phyloP scores from a whole-genome alignment of 371 early-diverging fungal genomes.

The Mucor velutinosus region DNA sequence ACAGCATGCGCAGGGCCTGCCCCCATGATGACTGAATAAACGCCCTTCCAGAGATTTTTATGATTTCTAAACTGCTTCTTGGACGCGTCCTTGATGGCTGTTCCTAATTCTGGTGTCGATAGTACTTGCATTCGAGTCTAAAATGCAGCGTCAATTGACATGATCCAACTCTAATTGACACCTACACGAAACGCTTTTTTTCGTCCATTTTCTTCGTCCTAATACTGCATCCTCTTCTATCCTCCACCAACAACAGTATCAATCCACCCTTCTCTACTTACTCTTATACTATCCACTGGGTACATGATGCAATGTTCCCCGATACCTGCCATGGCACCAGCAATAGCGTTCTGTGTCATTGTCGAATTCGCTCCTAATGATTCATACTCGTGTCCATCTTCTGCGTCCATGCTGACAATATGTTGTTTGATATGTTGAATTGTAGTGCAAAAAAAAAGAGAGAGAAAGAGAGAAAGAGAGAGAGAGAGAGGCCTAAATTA shows the following conservation, averaged over 20 bases:
- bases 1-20: constrained; percentile 97
- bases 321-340: constrained; percentile 96
- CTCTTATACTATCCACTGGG: constrained; percentile 94
- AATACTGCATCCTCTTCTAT: not conserved
- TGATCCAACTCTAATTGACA: not conserved
- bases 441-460: not conserved
- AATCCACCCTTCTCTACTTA: constrained; percentile 33
- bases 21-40: constrained; percentile 86
- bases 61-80: constrained; percentile 7
- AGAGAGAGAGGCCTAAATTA: not conserved
- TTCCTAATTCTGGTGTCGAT: constrained; percentile 8
- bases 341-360: constrained; percentile 79
- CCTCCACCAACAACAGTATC: not conserved
- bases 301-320: constrained; percentile 95
- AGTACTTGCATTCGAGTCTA: constrained; percentile 54
- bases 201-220: not conserved
- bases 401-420: not conserved
- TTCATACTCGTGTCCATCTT: constrained; percentile 83
- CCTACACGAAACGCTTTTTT: not conserved
- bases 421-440: not conserved
- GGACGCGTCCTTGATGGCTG: constrained; percentile 10
- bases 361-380: constrained; percentile 79
- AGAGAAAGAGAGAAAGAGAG: not conserved
- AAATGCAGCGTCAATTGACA: not conserved
- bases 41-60: constrained; percentile 86